phyloP scores from a whole-genome alignment of 208 protist species.

The Acanthamoeba healyi region DNA sequence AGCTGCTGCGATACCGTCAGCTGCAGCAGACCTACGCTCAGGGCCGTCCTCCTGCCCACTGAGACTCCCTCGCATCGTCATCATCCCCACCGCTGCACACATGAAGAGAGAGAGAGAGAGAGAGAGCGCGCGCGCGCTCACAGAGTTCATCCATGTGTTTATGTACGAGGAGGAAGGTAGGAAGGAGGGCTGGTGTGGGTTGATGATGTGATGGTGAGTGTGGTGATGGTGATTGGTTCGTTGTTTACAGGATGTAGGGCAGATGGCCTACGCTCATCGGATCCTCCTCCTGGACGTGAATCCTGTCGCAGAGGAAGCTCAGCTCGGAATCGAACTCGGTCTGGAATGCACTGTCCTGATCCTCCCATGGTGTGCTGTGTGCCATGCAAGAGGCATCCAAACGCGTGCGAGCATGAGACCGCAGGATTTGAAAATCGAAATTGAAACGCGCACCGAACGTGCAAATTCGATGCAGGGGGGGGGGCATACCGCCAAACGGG shows the following conservation, averaged over 20 bases:
- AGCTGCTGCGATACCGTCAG: constrained; percentile 43
- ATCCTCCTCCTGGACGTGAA: constrained; percentile 46
- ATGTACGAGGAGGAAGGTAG: not conserved
- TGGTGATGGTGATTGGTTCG: too few relatives aligned
- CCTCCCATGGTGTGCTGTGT: constrained; percentile 37
- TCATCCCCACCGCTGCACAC: not conserved
- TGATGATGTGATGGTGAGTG: too few relatives aligned
- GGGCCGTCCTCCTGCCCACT: not conserved
- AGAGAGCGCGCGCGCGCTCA: too few relatives aligned
- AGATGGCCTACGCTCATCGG: constrained; percentile 13
- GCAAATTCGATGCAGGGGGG: too few relatives aligned
- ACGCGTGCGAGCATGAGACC: too few relatives aligned
- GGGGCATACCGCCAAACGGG: not conserved
- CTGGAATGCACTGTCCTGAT: constrained; percentile 46
- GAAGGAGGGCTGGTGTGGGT: not conserved
- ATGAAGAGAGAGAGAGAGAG: not conserved
- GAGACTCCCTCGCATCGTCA: not conserved
- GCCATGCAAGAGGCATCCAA: not conserved
- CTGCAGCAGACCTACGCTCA: constrained; percentile 63
- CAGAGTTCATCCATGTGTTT: not conserved
- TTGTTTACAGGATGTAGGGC: constrained; percentile 57
- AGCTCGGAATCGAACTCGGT: constrained; percentile 60
- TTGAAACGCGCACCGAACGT: too few relatives aligned
- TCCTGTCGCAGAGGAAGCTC: constrained; percentile 28
- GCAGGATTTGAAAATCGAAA: too few relatives aligned